phyloP scores from a whole-genome alignment of 1,284 basidiomycete genomes.

The Cryptococcus sp. region DNA sequence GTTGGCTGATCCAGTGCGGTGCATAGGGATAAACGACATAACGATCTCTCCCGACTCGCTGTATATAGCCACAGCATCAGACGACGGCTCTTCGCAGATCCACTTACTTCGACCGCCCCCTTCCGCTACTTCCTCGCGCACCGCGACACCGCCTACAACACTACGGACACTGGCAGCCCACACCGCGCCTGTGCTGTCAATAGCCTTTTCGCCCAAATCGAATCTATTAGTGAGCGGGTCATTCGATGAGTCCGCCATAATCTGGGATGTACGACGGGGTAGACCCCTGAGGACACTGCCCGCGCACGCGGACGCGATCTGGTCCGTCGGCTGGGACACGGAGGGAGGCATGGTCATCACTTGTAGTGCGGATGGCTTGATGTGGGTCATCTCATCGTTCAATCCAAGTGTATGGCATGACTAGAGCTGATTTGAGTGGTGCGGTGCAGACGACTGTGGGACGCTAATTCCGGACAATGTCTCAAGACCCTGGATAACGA shows the following conservation, averaged over 20 bases:
- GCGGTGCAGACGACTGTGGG: constrained; percentile 82
- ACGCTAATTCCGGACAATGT: constrained; percentile 93
- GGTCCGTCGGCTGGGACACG: constrained; percentile 85
- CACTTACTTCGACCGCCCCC: constrained; percentile 43
- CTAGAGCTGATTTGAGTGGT: background rate
- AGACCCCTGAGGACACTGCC: constrained; percentile 77
- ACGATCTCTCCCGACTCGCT: constrained; percentile 80
- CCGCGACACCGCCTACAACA: constrained; percentile 5
- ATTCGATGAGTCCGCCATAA: constrained; percentile 89
- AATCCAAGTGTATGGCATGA: background rate
- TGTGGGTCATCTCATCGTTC: constrained; percentile 62
- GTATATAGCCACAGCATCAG: constrained; percentile 83
- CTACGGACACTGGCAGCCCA: constrained; percentile 70
- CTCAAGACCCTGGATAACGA: constrained; percentile 95
- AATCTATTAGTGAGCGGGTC: constrained; percentile 89
- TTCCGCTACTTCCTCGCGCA: background rate
- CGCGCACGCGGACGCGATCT: constrained; percentile 96
- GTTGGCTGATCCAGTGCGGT: background rate
- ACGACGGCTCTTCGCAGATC: constrained; percentile 80
- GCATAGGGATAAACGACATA: constrained; percentile 76
- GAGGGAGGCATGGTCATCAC: constrained; percentile 94
- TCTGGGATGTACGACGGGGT: constrained; percentile 93
- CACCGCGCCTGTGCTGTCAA: constrained; percentile 89
- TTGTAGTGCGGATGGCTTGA: constrained; percentile 92
- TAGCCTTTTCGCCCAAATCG: constrained; percentile 84